A percentile compares a stretch with the other conserved stretches of the same genome.
phyloP scores from a whole-genome alignment of 2,329 filamentous ascomycete species.

The Sporothrix curviconia region DNA sequence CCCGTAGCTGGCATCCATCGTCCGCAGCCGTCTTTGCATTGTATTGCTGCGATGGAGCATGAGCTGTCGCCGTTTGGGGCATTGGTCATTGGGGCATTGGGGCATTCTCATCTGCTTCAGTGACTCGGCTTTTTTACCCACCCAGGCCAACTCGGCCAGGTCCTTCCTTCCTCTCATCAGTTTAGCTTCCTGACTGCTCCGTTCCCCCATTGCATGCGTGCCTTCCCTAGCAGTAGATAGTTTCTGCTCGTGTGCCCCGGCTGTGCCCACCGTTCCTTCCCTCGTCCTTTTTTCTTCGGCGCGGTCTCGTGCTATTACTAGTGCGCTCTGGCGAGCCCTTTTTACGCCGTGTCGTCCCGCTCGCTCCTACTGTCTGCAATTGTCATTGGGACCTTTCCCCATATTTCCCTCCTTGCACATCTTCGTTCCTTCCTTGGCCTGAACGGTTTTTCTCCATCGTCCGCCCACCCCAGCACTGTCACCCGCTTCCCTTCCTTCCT shows the following conservation, averaged over 20 bases:
- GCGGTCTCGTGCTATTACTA: slow-evolving; percentile 6
- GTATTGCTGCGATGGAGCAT: no score
- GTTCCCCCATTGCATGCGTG: neutral
- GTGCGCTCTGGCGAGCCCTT: slow-evolving; percentile 4
- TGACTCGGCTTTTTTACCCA: neutral
- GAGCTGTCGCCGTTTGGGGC: no score
- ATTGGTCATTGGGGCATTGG: no score
- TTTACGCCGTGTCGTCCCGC: slow-evolving; percentile 3
- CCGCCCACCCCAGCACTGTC: neutral
- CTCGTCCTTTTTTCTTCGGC: neutral
- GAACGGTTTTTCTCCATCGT: slow-evolving; percentile 6
- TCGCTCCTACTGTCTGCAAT: neutral
- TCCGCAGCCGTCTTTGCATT: no score
- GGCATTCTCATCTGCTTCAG: neutral
- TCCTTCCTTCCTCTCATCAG: neutral
- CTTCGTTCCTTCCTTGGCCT: slow-evolving; percentile 7
- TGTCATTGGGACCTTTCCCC: slow-evolving; percentile 12
- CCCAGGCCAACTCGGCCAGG: no score
- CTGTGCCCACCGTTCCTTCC: neutral
- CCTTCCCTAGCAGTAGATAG: neutral
- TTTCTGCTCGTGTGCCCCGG: slow-evolving; percentile 8
- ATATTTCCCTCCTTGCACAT: slow-evolving; percentile 11
- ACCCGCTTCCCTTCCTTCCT: neutral
- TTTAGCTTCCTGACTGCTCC: slow-evolving; percentile 8
- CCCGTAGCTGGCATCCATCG: no score